Percentiles rank a stretch among this genome's conserved stretches.
Evolutionary conservation across 2,329 filamentous ascomycete species (phyloP).

Genomic region (Penicillium sp.): DNA sequence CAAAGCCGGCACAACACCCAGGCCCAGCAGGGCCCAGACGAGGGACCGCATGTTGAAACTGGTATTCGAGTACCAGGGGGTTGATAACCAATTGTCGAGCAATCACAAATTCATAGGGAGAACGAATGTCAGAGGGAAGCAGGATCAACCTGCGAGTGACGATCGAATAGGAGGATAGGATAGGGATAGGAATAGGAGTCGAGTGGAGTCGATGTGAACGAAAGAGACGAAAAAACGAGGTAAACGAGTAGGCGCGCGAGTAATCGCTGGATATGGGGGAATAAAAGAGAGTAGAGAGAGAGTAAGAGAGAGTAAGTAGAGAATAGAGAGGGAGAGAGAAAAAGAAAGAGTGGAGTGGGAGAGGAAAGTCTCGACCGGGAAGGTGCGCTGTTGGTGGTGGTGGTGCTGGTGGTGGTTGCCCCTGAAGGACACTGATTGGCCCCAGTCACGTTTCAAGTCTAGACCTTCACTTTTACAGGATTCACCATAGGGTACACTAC

Average conservation of each 20-base stretch:
- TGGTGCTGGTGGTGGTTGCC: slow-evolving; percentile 8
- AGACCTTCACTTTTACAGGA: slow-evolving; percentile 17
- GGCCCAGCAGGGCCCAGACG: slow-evolving; percentile 30
- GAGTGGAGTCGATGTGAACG: not conserved
- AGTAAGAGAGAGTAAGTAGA: not conserved
- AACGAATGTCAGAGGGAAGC: slow-evolving; percentile 1
- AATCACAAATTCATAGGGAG: slow-evolving; percentile 13
- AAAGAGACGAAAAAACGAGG: not conserved
- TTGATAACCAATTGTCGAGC: slow-evolving; percentile 8
- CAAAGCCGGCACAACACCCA: slow-evolving; percentile 51
- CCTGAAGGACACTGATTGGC: slow-evolving; percentile 25
- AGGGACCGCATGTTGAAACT: slow-evolving; percentile 29
- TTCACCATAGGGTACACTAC: too few relatives aligned
- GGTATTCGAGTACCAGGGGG: not conserved
- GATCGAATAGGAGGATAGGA: not conserved
- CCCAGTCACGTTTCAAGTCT: slow-evolving; percentile 26
- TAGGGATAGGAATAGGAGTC: not conserved
- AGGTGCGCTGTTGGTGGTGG: not conserved
- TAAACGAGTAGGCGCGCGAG: not conserved
- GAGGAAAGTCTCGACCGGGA: slow-evolving; percentile 15
- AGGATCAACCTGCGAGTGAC: slow-evolving; percentile 28
- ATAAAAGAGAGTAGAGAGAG: not conserved
- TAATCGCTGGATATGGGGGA: not conserved
- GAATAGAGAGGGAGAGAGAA: not conserved
- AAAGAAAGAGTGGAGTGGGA: slow-evolving; percentile 6